Evolutionary conservation across 257 asterid species (phyloP), one percentile per base, ranked within the genome.

Genomic region (Solanum sejunctum): DNA sequence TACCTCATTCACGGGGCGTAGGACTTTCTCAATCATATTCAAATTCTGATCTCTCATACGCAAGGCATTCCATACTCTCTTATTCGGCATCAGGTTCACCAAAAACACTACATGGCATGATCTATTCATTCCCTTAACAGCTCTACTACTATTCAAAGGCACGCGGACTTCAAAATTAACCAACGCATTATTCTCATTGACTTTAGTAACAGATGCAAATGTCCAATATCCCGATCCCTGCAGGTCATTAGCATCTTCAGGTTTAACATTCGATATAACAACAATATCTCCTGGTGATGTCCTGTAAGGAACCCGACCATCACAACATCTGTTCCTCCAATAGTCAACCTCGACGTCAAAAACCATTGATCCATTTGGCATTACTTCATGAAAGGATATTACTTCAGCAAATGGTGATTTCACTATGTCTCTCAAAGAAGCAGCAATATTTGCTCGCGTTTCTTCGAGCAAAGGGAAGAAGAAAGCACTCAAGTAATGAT

Each of bases 401-500:
- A 91, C 87, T 80, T 91, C 90, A 26, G 94, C 92, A 84, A 85
- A 90, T 1, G 97, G 97, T 17, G 94, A 89, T 32, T 84, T 82
- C 23, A 85, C 23, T 3, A 89, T 80, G 5, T 83, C 67, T 67
- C 92, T 89, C 86, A 91, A 16, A 8, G 89, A 87, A 6, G 95
- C 86, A 36, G 91, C 92, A 58, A 93, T 85, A 32, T 82, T 79
- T 0, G 92, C 89, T 13, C 94, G 90, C 0, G 93, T 87, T 84
- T 93, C 97, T 88, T 93, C 97, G 81, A 92, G 45, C 45, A 93
- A 84, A 1, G 96, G 94, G 72, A 7, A 88, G 23, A 86, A 55
- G 36, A 72, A 93, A 12, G 95, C 91, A 58, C 85, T 83, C 28
- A 90, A 83, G 78, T 91, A 93, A 18, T 85, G 55, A 17, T 84